Evolutionary conservation across 139 green algal genomes (phyloP).

Genomic region (Tetradesmus lagerheimii): DNA sequence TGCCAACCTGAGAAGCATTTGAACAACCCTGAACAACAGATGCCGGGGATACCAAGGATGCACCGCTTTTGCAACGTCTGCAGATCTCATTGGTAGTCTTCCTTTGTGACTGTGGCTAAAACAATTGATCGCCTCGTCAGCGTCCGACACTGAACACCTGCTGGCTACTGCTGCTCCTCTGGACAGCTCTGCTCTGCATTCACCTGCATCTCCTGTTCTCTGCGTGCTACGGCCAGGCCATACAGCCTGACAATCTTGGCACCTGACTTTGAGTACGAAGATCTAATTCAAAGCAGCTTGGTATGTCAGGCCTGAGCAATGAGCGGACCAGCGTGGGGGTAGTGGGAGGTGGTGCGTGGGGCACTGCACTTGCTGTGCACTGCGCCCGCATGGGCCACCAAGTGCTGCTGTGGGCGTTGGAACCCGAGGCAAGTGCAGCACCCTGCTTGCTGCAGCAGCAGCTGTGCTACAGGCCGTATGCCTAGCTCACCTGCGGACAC

Average conservation of each 20-base stretch:
- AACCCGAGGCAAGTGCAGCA: slow-evolving; percentile 57
- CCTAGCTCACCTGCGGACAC: neutral
- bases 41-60: neutral
- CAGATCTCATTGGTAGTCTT: too few species aligned
- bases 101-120: too few species aligned
- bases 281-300: too few species aligned
- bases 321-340: slow-evolving; percentile 61
- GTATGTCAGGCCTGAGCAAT: neutral
- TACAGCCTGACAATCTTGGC: too few species aligned
- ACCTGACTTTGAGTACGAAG: too few species aligned
- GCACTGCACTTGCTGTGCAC: slow-evolving; percentile 73
- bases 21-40: slow-evolving; percentile 10
- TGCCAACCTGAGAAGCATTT: neutral
- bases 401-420: slow-evolving; percentile 75
- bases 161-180: neutral
- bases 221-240: too few species aligned
- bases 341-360: slow-evolving; percentile 84
- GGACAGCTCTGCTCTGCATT: neutral
- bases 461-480: neutral
- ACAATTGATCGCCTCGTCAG: neutral
- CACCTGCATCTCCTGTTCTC: neutral
- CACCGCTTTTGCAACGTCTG: neutral
- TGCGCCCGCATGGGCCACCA: slow-evolving; percentile 72
- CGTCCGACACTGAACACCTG: neutral
- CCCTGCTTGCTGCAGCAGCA: neutral